Evolutionary conservation across 2,329 filamentous ascomycete genomes (phyloP), one percentile per base, ranked within the genome.

Genomic region (Sarocladium brachiariae): DNA sequence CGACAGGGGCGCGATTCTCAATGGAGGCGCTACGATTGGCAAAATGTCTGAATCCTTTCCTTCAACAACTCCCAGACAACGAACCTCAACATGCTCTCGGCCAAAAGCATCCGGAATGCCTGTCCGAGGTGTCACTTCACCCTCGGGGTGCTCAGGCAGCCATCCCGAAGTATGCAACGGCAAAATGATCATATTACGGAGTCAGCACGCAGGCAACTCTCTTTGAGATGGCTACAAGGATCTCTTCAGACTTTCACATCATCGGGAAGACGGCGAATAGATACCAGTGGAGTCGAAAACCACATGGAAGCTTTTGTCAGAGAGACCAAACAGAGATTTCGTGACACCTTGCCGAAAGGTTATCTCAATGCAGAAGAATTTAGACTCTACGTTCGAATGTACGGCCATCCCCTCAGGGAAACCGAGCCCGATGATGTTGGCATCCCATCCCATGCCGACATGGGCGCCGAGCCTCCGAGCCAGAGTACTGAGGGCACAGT

Each of bases 331-430:
- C 84, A 88, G 55, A 75, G 80, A 8, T 95, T 89, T 64, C 85
- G 89, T 54, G 84, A 93, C 60, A 83, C 77, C 0, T 67, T 96
- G 21, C 91, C 91, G 0, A 78, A 81, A 27, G 83, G 77, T 30
- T 81, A 88, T 58, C 66, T 96, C 49, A 82, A 74, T 30, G 73
- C 76, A 1, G 78, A 86, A 50, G 90, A 96, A 64, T 83, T 86
- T 59, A 72, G 70, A 45, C 70, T 95, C 1, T 96, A 95, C 65
- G 82, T 86, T 61, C 77, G 89, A 55, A 70, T 95, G 14, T 96
- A 93, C 64, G 92, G 91, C 1, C 74, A 83, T 30, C 89, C 90
- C 2, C 63, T 87, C 54, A 75, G 83, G 37, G 75, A 78, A 49
- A 84, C 80, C 2, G 65, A 61, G 7, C 74, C 78, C 1, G 81